Evolutionary conservation across 441 rosid genomes (phyloP), one percentile per base, ranked within the genome.

Genomic region (Theobroma grandiflorum): DNA sequence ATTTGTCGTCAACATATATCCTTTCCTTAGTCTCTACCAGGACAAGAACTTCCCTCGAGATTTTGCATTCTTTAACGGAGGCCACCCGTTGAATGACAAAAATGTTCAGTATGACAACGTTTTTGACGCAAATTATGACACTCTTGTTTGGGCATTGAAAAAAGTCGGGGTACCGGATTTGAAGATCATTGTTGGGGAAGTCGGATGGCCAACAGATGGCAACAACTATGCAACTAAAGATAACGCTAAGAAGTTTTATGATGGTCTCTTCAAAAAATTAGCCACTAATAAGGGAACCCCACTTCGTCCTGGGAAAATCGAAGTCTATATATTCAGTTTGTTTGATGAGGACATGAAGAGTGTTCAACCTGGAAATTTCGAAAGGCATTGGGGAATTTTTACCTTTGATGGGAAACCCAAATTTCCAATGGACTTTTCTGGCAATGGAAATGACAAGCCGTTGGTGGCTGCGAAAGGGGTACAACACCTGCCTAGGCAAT

Each of bases 171-270:
- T 49, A 35, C 63, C 86, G 0, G 80, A 94, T 38, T 15, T 97
- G 80, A 80, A 89, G 78, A 89, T 97, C 79, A 15, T 94, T 0
- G 91, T 97, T 16, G 99, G 99, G 1, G 99, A 97, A 89, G 91
- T 94, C 2, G 99, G 99, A 3, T 97, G 99, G 98, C 99, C 99
- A 0, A 95, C 99, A 1, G 95, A 95, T 3, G 98, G 95, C 37
- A 63, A 85, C 68, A 45, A 53, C 6, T 66, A 67, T 14, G 98
- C 91, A 0, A 86, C 73, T 1, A 6, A 9, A 3, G 76, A 70
- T 6, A 43, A 67, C 35, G 99, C 97, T 0, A 49, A 88, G 52
- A 93, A 85, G 67, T 95, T 94, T 75, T 95, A 94, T 73, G 89
- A 89, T 8, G 98, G 97, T 15, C 85, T 94, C 20, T 71, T 97